Base-by-base conservation (phyloP, 2,329 filamentous ascomycete genomes). In the Cercospora zeina region DNA sequence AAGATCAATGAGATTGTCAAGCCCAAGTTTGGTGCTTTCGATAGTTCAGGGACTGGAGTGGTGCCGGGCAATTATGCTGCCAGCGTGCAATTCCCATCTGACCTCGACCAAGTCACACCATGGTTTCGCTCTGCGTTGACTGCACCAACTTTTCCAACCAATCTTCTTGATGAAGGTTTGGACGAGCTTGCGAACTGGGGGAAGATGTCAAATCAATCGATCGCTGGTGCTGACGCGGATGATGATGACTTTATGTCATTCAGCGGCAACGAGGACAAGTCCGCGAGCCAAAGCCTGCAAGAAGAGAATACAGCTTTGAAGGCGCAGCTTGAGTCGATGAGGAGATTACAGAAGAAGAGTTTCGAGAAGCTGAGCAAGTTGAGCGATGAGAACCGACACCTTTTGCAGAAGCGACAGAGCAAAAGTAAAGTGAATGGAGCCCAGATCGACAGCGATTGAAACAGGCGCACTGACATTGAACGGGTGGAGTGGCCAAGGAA, bases 11-110 rank as follows among this genome's bases (percentile, higher is more conserved):
- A 70, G 71, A 82, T 97, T 24, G 82, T 93, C 63, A 97, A 96
- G 78, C 93, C 93, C n/a, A 87, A 86, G 65, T 83, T 89, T 63
- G 86, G 83, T 54, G 82, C 84, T n/a, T 76, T 77, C 34, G 67
- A 76, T 57, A 68, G 68, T 11, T 69, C 65, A 10, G 69, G 71
- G 8, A 69, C 60, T 58, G 77, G 76, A 9, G 65, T 72, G 19
- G 74, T 81, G 8, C 80, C 80, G 64, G 80, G 84, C 39, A 83
- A 82, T 65, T 91, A 93, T 72, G 83, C 82, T 3, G 81, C 91
- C 64, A 87, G 82, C 14, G 79, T 86, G 11, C 87, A 90, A 73
- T 78, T 92, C n/a, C 79, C 75, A 67, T 58, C 72, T 65, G 13
- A 61, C 76, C 30, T 68, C 62, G 62, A 42, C 70, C 68, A 56